Evolutionary conservation across 2,329 filamentous ascomycete genomes (phyloP).

Genomic region (Scolecobasidium constrictum): DNA sequence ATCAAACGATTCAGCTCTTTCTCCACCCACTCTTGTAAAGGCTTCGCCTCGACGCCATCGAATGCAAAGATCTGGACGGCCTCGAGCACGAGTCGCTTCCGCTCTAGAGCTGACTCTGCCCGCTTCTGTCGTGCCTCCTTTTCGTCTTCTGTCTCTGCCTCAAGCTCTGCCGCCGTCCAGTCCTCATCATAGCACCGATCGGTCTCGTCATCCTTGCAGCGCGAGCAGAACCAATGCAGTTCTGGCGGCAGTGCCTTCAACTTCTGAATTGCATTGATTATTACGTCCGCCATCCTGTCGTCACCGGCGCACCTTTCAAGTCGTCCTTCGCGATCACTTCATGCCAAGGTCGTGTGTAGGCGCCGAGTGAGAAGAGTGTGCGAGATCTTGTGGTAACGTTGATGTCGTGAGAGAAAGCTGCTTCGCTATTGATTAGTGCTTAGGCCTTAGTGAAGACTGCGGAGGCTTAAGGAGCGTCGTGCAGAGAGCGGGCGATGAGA

Average conservation of each 20-base stretch:
- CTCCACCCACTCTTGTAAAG: constrained; percentile 30
- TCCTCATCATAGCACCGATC: constrained; percentile 35
- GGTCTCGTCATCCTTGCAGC: constrained; percentile 21
- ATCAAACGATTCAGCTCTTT: constrained; percentile 30
- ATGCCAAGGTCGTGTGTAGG: too few species aligned
- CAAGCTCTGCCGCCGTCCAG: constrained; percentile 18
- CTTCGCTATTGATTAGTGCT: too few species aligned
- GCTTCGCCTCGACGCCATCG: constrained; percentile 34
- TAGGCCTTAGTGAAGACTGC: too few species aligned
- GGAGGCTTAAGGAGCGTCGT: too few species aligned
- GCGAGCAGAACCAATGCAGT: constrained; percentile 39
- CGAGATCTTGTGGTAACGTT: too few species aligned
- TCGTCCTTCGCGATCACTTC: too few species aligned
- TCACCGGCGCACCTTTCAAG: background rate
- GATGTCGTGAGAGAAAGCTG: too few species aligned
- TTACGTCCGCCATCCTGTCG: background rate
- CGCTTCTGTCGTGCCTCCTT: constrained; percentile 18
- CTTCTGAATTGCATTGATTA: constrained; percentile 17
- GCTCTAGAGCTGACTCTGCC: constrained; percentile 26
- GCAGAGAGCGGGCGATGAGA: too few species aligned
- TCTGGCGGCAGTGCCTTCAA: constrained; percentile 25
- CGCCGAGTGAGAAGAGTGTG: too few species aligned
- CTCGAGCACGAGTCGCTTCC: constrained; percentile 30
- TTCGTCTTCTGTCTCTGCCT: constrained; percentile 18
- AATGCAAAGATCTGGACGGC: constrained; percentile 36